Evolutionary conservation across 2,329 filamentous ascomycete genomes (phyloP).

Genomic region (Hypomyces perniciosus): DNA sequence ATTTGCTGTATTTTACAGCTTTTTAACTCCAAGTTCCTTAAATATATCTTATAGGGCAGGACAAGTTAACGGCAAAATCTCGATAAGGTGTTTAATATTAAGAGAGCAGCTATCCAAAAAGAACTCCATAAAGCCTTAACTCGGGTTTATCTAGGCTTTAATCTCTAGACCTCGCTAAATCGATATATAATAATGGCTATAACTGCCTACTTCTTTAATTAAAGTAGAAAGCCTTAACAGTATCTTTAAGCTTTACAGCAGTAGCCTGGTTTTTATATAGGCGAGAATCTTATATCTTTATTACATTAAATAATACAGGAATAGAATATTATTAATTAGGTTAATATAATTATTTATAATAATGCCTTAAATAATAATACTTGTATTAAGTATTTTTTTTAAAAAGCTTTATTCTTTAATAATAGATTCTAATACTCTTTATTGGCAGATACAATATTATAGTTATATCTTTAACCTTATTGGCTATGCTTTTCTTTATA

Average conservation of each 20-base stretch:
- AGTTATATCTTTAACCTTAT: neutral
- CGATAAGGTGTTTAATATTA: neutral
- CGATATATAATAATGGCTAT: neutral
- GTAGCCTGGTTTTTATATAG: neutral
- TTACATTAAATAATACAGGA: neutral
- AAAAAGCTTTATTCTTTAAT: too few species aligned
- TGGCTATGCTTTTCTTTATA: neutral
- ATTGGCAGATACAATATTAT: neutral
- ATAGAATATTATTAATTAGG: neutral
- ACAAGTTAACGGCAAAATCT: too few species aligned
- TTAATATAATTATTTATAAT: neutral
- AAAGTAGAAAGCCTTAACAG: neutral
- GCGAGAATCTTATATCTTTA: neutral
- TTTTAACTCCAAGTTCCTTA: too few species aligned
- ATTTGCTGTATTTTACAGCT: too few species aligned
- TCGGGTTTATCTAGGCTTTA: neutral
- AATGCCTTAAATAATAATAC: too few species aligned
- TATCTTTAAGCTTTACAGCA: neutral
- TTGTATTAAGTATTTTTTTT: too few species aligned
- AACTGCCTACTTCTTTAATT: neutral
- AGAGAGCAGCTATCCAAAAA: neutral
- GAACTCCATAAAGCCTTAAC: neutral
- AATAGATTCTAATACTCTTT: too few species aligned
- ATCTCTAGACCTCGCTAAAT: slow-evolving; percentile 2
- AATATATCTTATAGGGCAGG: too few species aligned